These are phyloP conservation scores for Garcia nutans DNA, from an alignment of 345 rosid species.

Conservation along the genomic window DNA sequence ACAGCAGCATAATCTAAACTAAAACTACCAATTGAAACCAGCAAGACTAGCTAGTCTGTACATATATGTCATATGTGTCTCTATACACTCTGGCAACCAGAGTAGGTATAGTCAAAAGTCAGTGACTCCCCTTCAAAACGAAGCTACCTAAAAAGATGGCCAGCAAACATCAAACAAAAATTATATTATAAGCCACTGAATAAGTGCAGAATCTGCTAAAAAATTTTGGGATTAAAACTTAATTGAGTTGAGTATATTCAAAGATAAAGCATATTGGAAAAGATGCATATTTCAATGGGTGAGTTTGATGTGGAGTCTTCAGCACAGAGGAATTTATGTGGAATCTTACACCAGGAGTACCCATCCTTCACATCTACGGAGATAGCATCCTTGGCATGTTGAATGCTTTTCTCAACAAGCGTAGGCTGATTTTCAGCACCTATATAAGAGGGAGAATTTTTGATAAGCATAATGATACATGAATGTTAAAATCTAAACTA, in stretches of 20 bases:
- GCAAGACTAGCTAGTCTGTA: neutral
- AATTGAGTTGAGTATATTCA: neutral
- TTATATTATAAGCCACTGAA: neutral
- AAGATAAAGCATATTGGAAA: neutral
- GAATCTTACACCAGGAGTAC: slow-evolving; percentile 68
- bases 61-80: neutral
- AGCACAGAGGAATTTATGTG: neutral
- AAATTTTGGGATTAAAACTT: neutral
- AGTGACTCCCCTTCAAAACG: neutral
- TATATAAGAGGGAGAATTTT: slow-evolving; percentile 22
- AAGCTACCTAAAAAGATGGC: neutral
- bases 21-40: neutral
- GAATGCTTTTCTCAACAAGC: slow-evolving; percentile 62
- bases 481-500: neutral
- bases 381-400: slow-evolving; percentile 71
- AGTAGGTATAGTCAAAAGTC: neutral
- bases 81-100: neutral
- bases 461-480: slow-evolving; percentile 12
- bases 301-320: slow-evolving; percentile 15
- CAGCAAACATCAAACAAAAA: neutral
- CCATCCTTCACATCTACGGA: slow-evolving; percentile 77
- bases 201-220: neutral
- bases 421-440: slow-evolving; percentile 56
- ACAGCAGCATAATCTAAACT: neutral
- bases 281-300: neutral